Evolutionary conservation across 805 yeast genomes (phyloP), one percentile per base, ranked within the genome.

Genomic region (Saccharomycopsis olivae): DNA sequence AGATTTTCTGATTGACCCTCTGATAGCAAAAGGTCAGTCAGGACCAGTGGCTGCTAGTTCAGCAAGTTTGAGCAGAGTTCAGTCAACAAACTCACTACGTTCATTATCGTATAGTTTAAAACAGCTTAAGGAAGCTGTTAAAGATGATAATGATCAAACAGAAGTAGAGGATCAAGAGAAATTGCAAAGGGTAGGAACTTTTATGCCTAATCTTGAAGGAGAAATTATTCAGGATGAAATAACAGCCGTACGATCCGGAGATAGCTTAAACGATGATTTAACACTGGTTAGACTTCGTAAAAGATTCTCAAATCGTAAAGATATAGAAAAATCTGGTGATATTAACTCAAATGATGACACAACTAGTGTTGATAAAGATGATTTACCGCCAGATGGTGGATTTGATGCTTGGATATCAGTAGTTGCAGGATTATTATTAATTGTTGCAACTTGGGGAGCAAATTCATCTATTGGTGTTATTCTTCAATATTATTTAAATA

Each of bases 401-500:
- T 53, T 54, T 17, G 61, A 61, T 51, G 77, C 73, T 1, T 74
- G 79, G 79, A 57, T 66, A 2, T 50, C 69, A 53, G 56, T 66
- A 57, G 20, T 29, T 52, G 50, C 65, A 58, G 59, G 52, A 43
- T 34, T 57, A 47, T 23, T 39, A 18, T 40, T 52, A 51, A 49
- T 60, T 39, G 47, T 67, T 39, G 57, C 69, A 35, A 64, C 73
- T 3, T 73, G 78, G 78, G 79, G 79, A 20, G 53, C 68, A 8
- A 73, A 71, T 47, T 62, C 73, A 8, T 61, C 67, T 0, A 75
- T 62, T 50, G 79, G 80, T 11, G 73, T 76, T 2, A 70, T 68
- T 50, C 56, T 76, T 15, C 58, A 66, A 32, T 71, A 61, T 51
- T 75, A 73, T 51, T 47, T 69, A 9, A 52, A 60, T 9, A 45